A percentile compares a stretch with the other conserved stretches of the same genome.
These are phyloP conservation scores for Colletotrichum ledebouriae DNA, from an alignment of 2,329 filamentous ascomycete genomes.

Conservation along the genomic window DNA sequence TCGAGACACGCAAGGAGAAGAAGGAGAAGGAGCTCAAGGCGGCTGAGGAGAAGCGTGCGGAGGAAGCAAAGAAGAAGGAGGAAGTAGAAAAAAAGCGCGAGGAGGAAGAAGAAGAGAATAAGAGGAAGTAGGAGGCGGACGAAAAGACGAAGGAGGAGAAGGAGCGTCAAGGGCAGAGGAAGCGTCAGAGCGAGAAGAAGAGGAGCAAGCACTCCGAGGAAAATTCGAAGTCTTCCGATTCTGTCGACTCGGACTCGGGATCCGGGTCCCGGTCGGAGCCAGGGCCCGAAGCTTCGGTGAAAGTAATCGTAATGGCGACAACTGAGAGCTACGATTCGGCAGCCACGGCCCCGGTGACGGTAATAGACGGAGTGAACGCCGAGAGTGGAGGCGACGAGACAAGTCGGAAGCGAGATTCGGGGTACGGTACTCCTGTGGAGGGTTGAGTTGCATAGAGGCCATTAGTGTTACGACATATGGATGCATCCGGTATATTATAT, in stretches of 20 bases:
- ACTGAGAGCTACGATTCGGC: slow-evolving; percentile 10
- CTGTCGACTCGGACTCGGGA: slow-evolving; percentile 12
- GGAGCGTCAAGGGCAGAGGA: slow-evolving; percentile 38
- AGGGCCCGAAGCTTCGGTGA: neutral
- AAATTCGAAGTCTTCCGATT: slow-evolving; percentile 20
- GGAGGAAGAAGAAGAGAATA: slow-evolving; percentile 48
- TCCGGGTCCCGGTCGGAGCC: slow-evolving; percentile 13
- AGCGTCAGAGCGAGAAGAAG: slow-evolving; percentile 31
- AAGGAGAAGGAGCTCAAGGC: slow-evolving; percentile 60
- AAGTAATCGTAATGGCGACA: neutral
- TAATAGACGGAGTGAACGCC: slow-evolving; percentile 44
- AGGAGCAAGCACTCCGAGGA: slow-evolving; percentile 44
- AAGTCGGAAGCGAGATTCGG: slow-evolving; percentile 43
- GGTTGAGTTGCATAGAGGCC: slow-evolving; percentile 8
- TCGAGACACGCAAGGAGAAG: slow-evolving; percentile 63
- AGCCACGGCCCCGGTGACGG: slow-evolving; percentile 23
- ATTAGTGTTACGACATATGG: no score
- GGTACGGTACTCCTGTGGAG: slow-evolving; percentile 42
- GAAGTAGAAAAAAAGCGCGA: slow-evolving; percentile 50
- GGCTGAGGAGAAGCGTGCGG: slow-evolving; percentile 56
- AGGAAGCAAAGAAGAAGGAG: slow-evolving; percentile 54
- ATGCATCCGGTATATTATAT: no score
- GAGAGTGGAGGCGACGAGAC: slow-evolving; percentile 50
- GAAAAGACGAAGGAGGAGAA: slow-evolving; percentile 44
- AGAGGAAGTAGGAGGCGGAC: slow-evolving; percentile 46